Evolutionary conservation across 208 protist genomes (phyloP), one percentile per base, ranked within the genome.

Genomic region (Leishmania gerbilli): DNA sequence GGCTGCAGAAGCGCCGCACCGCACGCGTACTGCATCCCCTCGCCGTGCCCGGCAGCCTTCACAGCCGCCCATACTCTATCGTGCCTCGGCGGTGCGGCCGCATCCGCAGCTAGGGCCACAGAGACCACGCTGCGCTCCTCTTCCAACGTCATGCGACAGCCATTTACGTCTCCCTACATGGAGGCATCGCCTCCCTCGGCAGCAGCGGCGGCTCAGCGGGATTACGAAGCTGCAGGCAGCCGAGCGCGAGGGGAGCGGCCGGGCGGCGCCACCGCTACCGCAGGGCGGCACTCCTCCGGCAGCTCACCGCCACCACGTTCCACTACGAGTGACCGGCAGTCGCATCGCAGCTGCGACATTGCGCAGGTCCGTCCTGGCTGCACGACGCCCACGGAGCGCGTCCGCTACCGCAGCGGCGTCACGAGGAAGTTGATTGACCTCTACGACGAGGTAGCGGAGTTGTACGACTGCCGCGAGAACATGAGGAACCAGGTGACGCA

Each of bases 371-470:
- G 81, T 1, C 76, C 81, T 3, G 81, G 81, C 58, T 84, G 71
- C 76, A 78, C 76, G 58, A 84, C 76, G 21, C 65, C 81, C 47
- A 84, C 76, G 45, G 81, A 84, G 58, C 81, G 81, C 0, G 51
- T 83, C 68, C 80, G 85, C 9, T 93, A 93, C 76, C 85, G 93
- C 19, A 90, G 86, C 80, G 81, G 89, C 19, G 90, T 97, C 45
- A 89, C 90, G 0, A 77, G 60, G 40, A 90, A 89, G 67, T 71
- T 97, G 55, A 69, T 97, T 27, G 89, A 92, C 31, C 76, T 95
- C 24, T 88, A 91, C 76, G 82, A 89, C n/a, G 90, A 89, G 79
- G 83, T 93, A 27, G 67, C 72, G 1, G 87, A 92, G 55, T 24
- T 97, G 47, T 81, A 90, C 40, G 82, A 86, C 60, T 89, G 88